Conservation (phyloP, 2,329 filamentous ascomycete species). For the Pezizomycotina sp. region DNA sequence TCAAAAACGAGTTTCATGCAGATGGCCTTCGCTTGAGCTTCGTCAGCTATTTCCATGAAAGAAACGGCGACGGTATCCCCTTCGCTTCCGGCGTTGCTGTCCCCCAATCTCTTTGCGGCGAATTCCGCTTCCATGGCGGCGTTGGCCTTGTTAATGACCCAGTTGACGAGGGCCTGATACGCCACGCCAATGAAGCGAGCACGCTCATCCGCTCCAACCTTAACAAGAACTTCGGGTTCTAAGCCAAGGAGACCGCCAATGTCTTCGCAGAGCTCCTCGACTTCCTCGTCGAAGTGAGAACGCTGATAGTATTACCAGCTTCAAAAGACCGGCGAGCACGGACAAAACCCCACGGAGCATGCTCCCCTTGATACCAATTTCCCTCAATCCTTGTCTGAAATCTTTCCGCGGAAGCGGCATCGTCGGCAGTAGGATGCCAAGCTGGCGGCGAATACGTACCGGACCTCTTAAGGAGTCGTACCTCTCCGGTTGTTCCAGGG, state of each 20-base stretch:
- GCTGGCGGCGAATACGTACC: constrained; percentile 71
- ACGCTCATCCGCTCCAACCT: constrained; percentile 68
- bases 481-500: constrained; percentile 56
- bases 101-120: constrained; percentile 46
- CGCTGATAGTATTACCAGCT: constrained; percentile 84
- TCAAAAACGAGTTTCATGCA: constrained; percentile 84
- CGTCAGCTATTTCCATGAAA: constrained; percentile 68
- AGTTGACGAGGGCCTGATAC: constrained; percentile 89
- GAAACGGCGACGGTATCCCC: constrained; percentile 80
- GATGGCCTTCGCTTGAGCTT: constrained; percentile 69
- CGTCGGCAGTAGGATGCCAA: constrained; percentile 83
- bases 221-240: constrained; percentile 64
- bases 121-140: constrained; percentile 65
- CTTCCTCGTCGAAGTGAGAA: constrained; percentile 66
- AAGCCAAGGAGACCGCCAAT: constrained; percentile 72
- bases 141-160: constrained; percentile 82
- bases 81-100: constrained; percentile 50
- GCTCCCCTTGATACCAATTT: constrained; percentile 83
- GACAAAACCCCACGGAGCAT: constrained; percentile 70
- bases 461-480: constrained; percentile 58
- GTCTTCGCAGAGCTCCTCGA: constrained; percentile 81
- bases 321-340: constrained; percentile 67
- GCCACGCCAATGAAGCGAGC: constrained; percentile 67
- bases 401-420: constrained; percentile 86
- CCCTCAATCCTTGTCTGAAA: constrained; percentile 69